These are phyloP conservation scores for Diaporthe eres DNA, from an alignment of 2,329 filamentous ascomycete genomes.

Conservation along the genomic window DNA sequence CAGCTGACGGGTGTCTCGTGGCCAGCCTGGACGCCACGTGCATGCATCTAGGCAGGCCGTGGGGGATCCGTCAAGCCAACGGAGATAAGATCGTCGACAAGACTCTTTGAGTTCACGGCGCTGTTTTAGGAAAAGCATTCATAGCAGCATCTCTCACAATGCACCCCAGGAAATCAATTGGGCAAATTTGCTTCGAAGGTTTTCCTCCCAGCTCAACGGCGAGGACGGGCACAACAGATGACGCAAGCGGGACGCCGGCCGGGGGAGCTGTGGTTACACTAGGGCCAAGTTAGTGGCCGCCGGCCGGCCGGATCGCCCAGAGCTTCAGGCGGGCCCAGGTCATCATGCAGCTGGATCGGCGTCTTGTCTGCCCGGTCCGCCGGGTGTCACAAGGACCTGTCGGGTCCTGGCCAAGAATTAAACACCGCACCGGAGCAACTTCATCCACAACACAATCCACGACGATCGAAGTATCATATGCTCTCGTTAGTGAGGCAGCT, in stretches of 20 bases:
- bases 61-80: background rate
- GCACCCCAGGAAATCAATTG: background rate
- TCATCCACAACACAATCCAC: background rate
- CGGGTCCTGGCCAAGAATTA: background rate
- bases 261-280: background rate
- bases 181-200: background rate
- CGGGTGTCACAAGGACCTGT: slow-evolving; percentile 2
- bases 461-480: background rate
- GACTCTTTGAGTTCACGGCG: background rate
- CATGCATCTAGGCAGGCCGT: background rate
- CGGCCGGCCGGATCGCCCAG: slow-evolving; percentile 17
- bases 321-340: background rate
- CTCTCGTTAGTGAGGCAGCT: background rate
- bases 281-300: background rate
- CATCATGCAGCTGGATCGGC: slow-evolving; percentile 14
- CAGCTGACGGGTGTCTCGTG: background rate
- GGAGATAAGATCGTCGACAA: background rate
- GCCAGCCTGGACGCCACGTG: background rate
- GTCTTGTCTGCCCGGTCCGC: background rate
- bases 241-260: background rate
- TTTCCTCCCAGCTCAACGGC: background rate
- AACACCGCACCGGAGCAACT: background rate
- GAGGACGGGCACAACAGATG: background rate
- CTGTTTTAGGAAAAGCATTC: background rate
- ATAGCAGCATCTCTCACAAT: background rate